Evolutionary conservation across 2,329 filamentous ascomycete species (phyloP).

Genomic region (Alternaria postmessia): DNA sequence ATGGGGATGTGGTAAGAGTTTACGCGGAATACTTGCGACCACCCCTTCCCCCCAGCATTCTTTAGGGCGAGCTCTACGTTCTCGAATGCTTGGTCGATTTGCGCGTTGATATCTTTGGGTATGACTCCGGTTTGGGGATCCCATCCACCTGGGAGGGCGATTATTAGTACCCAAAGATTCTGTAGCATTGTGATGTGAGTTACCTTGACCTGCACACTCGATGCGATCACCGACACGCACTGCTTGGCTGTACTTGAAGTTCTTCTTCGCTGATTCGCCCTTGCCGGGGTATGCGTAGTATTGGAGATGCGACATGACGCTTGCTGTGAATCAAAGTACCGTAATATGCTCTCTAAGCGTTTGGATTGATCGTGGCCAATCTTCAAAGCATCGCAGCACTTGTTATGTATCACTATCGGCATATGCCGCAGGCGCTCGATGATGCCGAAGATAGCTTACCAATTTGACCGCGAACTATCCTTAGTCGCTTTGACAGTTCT

Average conservation of each 20-base stretch:
- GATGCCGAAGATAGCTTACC: background rate
- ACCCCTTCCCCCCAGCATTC: conserved; percentile 64
- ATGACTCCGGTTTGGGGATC: conserved; percentile 32
- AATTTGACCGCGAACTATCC: background rate
- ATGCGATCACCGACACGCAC: conserved; percentile 48
- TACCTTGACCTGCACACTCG: conserved; percentile 50
- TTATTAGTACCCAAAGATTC: too few relatives aligned
- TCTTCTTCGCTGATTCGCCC: conserved; percentile 48
- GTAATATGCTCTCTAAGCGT: too few relatives aligned
- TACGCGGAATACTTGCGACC: conserved; percentile 60
- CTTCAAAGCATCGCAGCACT: background rate
- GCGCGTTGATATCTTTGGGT: conserved; percentile 30
- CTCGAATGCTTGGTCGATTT: conserved; percentile 59
- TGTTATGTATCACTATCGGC: background rate
- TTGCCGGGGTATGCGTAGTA: conserved; percentile 53
- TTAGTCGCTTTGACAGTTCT: background rate
- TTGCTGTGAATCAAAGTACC: background rate
- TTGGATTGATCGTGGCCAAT: too few relatives aligned
- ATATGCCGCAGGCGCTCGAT: background rate
- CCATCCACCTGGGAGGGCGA: conserved; percentile 44
- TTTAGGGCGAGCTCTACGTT: conserved; percentile 64
- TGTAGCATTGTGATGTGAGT: too few relatives aligned
- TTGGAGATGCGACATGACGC: conserved; percentile 28
- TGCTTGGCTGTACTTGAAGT: conserved; percentile 46
- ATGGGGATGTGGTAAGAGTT: conserved; percentile 35